phyloP scores from a whole-genome alignment of 2,329 filamentous ascomycete species.

The Phialemonium atrogriseum region DNA sequence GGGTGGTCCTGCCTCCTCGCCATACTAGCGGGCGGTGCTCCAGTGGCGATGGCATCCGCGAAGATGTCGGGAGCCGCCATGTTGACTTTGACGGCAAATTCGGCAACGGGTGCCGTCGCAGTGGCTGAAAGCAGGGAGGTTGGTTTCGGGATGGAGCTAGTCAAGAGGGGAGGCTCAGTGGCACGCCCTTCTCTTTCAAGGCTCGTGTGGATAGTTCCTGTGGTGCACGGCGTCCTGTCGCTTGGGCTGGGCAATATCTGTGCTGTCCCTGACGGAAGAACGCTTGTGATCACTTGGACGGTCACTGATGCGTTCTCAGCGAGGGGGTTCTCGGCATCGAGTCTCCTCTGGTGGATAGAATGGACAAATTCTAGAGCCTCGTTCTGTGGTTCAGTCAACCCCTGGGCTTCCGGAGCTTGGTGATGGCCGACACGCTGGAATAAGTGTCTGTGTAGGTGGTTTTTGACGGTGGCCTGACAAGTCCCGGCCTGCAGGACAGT shows the following conservation, averaged over 20 bases:
- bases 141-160: conserved; percentile 25
- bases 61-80: conserved; percentile 42
- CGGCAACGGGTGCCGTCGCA: conserved; percentile 7
- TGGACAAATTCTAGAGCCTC: too few relatives aligned
- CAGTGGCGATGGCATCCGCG: conserved; percentile 42
- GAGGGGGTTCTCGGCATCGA: too few relatives aligned
- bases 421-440: too few relatives aligned
- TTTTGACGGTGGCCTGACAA: too few relatives aligned
- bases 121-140: conserved; percentile 22
- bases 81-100: conserved; percentile 13
- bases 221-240: conserved; percentile 19
- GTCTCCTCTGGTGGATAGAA: too few relatives aligned
- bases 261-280: conserved; percentile 19
- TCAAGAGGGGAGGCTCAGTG: conserved; percentile 15
- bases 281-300: conserved; percentile 22
- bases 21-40: conserved; percentile 41
- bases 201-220: conserved; percentile 22
- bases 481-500: too few relatives aligned
- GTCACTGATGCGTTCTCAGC: too few relatives aligned
- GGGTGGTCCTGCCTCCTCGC: conserved; percentile 46
- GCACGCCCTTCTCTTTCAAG: conserved; percentile 18
- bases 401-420: too few relatives aligned
- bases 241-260: conserved; percentile 24
- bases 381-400: too few relatives aligned
- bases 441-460: too few relatives aligned